Conservation (phyloP, 306 rosid genomes). For the Quercus dentata region DNA sequence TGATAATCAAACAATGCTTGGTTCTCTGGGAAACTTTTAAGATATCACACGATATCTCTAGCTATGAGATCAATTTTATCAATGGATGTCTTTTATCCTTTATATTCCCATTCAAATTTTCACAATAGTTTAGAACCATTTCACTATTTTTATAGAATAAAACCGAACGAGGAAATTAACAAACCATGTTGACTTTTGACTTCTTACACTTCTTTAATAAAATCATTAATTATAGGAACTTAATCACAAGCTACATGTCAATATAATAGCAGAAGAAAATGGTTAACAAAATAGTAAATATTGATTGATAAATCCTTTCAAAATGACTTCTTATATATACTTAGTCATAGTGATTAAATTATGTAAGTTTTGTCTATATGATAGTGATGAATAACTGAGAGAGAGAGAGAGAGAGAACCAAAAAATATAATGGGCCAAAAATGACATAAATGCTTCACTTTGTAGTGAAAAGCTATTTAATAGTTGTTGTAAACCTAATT, state of each 20-base stretch:
- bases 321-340: background rate
- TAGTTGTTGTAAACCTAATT: too few relatives aligned
- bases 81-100: background rate
- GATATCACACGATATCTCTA: background rate
- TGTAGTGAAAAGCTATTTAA: too few relatives aligned
- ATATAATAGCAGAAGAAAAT: too few relatives aligned
- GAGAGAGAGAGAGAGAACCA: too few relatives aligned
- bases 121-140: background rate
- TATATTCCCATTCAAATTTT: background rate
- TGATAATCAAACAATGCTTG: background rate
- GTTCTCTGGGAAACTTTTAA: background rate
- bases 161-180: background rate
- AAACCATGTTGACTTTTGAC: background rate
- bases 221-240: too few relatives aligned
- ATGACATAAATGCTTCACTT: too few relatives aligned
- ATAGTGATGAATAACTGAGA: too few relatives aligned
- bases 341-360: slow-evolving; percentile 20
- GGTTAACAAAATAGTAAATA: too few relatives aligned
- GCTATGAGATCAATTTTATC: background rate
- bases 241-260: too few relatives aligned
- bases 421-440: background rate
- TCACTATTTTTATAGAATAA: background rate
- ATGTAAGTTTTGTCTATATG: background rate
- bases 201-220: background rate
- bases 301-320: too few relatives aligned